Evolutionary conservation across 2,329 filamentous ascomycete genomes (phyloP), one percentile per base, ranked within the genome.

Genomic region (Akanthomyces dipterigenus): DNA sequence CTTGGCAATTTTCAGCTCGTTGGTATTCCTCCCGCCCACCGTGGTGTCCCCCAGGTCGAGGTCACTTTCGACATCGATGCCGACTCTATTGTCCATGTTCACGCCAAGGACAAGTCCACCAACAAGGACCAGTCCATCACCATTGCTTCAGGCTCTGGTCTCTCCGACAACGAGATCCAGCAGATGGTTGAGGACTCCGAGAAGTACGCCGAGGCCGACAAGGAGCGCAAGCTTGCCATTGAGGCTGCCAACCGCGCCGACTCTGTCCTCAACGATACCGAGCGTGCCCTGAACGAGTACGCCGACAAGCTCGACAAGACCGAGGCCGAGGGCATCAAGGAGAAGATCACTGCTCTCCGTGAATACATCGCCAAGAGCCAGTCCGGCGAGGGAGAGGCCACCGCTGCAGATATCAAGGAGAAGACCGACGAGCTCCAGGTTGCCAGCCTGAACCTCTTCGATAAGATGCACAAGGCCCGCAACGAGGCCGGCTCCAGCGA

Each of bases 71-170:
- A 98, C 78, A 97, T 98, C 76, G 93, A 98, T 71, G 93, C 93
- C 72, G 92, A 98, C 78, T 96, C 92, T 20, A 97, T 98, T 70
- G 92, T 98, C 70, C 93, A 97, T 82, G 93, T 98, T 66, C 90
- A 95, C 77, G 93, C 93, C 77, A 96, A 96, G 85, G 93, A 98
- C 82, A 97, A 98, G 89, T 93, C 92, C 70, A 98, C 93, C 80
- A 91, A 91, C 88, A 98, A 97, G 88, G 93, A 98, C 76, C 93
- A 99, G 84, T 97, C 93, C 65, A 98, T 99, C 81, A 98, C 93
- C 75, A 96, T 99, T 76, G 93, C 93, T 61, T 97, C 93, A 63
- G 95, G 93, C 77, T 98, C 93, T 67, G 93, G 95, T 86, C 89
- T 98, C 62, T 96, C 91, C 53, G 93, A 99, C 65, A 78, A 83